A percentile compares a stretch with the other conserved stretches of the same genome.
phyloP scores from a whole-genome alignment of 2,329 filamentous ascomycete species.

The Chaetoscypha palmicola region DNA sequence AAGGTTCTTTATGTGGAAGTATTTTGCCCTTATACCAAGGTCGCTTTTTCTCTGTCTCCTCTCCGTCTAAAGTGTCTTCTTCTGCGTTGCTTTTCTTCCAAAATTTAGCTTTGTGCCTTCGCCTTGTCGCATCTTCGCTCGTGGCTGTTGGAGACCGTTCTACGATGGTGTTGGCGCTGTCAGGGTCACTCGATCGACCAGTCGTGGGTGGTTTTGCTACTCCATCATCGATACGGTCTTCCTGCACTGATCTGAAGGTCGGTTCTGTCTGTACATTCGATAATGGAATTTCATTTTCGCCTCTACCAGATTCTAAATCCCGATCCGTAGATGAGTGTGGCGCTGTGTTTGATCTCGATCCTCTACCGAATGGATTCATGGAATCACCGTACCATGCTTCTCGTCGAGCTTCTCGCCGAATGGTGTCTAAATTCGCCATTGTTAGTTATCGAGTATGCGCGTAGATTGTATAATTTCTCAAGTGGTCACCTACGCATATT shows the following conservation, averaged over 20 bases:
- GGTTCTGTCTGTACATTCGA: slow-evolving; percentile 21
- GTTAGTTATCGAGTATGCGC: slow-evolving; percentile 20
- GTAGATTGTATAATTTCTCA: neutral
- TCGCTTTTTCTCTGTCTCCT: slow-evolving; percentile 22
- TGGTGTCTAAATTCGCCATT: slow-evolving; percentile 20
- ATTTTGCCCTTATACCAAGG: slow-evolving; percentile 32
- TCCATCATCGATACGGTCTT: slow-evolving; percentile 7
- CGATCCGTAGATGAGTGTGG: neutral
- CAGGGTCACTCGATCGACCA: slow-evolving; percentile 16
- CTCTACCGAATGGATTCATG: slow-evolving; percentile 27
- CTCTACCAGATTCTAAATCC: slow-evolving; percentile 9
- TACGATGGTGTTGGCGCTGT: slow-evolving; percentile 12
- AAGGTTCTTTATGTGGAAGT: slow-evolving; percentile 39
- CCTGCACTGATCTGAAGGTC: slow-evolving; percentile 2
- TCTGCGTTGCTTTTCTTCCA: slow-evolving; percentile 6
- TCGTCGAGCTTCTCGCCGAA: slow-evolving; percentile 26
- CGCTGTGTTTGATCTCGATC: slow-evolving; percentile 18
- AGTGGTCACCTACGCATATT: slow-evolving; percentile 1
- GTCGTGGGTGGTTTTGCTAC: slow-evolving; percentile 13
- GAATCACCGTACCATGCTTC: slow-evolving; percentile 29
- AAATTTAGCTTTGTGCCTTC: slow-evolving; percentile 18
- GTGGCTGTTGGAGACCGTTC: slow-evolving; percentile 7
- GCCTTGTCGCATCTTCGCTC: slow-evolving; percentile 8
- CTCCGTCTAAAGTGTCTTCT: slow-evolving; percentile 11
- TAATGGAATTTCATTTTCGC: slow-evolving; percentile 7